Evolutionary conservation across 306 rosid genomes (phyloP).

Genomic region (Vicia villosa): DNA sequence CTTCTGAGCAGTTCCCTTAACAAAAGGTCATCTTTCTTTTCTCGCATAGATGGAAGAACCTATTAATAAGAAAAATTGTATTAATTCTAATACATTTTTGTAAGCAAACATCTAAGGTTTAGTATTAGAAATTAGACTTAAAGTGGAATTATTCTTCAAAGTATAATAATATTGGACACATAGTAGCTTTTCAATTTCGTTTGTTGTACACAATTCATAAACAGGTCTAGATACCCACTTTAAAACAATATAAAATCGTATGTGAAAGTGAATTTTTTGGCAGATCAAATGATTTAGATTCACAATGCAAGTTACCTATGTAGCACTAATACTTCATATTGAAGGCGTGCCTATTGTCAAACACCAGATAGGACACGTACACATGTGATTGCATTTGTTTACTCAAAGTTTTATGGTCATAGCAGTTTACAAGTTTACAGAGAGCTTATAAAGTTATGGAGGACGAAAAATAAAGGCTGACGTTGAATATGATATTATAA

Average conservation of each 20-base stretch:
- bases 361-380: too few relatives aligned
- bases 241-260: not conserved
- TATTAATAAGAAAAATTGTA: not conserved
- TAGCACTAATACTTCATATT: not conserved
- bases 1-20: not conserved
- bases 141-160: not conserved
- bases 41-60: constrained; percentile 4
- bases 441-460: not conserved
- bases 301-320: not conserved
- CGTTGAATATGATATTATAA: not conserved
- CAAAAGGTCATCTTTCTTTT: not conserved
- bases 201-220: not conserved
- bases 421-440: too few relatives aligned
- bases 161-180: not conserved
- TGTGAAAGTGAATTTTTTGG: not conserved
- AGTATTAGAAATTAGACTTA: not conserved
- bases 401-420: not conserved
- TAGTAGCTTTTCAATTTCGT: not conserved
- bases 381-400: too few relatives aligned
- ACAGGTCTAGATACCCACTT: not conserved
- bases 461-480: not conserved
- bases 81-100: not conserved
- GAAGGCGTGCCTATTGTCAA: too few relatives aligned
- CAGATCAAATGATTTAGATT: not conserved
- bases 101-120: not conserved